Conservation (phyloP, 768 basidiomycete genomes). For the Ephemerocybe angulata region DNA sequence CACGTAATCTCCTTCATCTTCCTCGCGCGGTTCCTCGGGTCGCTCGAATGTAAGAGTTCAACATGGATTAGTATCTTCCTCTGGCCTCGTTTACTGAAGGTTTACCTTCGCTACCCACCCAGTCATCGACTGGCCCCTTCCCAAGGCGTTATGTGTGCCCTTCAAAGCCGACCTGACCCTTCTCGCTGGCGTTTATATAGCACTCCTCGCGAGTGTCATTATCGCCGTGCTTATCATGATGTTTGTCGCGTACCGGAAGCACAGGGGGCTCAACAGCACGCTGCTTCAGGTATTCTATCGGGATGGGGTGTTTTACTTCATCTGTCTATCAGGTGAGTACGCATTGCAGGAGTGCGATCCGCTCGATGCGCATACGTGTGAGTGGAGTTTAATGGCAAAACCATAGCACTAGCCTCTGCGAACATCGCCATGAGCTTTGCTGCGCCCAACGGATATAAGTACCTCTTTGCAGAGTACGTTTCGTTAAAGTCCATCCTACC, state of each 20-base stretch:
- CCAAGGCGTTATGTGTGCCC: no score
- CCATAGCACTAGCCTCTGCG: not conserved
- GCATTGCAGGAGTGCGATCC: no score
- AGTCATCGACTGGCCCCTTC: no score
- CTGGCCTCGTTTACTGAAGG: no score
- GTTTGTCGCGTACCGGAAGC: constrained; percentile 1
- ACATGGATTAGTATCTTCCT: not conserved
- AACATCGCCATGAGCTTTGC: not conserved
- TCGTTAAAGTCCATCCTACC: not conserved
- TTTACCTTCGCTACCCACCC: no score
- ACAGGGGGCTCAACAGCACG: not conserved
- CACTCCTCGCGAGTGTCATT: no score
- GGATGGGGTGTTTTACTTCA: constrained; percentile 1
- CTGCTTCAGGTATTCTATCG: not conserved
- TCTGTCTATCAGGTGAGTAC: not conserved
- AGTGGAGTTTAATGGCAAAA: not conserved
- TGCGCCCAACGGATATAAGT: not conserved
- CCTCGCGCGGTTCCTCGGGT: no score
- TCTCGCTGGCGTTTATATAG: no score
- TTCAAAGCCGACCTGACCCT: no score
- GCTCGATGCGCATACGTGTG: no score
- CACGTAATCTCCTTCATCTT: no score
- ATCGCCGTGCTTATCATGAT: constrained; percentile 1
- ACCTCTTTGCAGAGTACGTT: not conserved
- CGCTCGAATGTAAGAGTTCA: no score